phyloP scores from a whole-genome alignment of 2,329 filamentous ascomycete genomes.

The Neonectria coccinea region DNA sequence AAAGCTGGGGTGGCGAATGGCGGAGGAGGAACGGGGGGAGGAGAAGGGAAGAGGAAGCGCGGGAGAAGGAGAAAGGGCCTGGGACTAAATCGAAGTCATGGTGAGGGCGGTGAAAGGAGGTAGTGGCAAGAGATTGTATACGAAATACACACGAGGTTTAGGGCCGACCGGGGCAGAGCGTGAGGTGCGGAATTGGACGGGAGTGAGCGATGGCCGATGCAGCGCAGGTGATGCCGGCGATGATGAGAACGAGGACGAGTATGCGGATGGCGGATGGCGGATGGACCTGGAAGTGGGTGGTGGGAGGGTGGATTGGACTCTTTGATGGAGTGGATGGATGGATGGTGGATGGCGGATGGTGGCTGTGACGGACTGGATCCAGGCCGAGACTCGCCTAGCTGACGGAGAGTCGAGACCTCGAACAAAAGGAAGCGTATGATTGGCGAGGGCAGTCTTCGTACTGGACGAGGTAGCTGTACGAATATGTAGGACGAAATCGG shows the following conservation, averaged over 20 bases:
- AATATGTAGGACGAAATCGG: background rate
- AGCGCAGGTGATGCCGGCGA: slow-evolving; percentile 4
- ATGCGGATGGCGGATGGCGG: slow-evolving; percentile 13
- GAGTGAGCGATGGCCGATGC: background rate
- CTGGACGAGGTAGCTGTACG: background rate
- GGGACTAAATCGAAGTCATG: slow-evolving; percentile 20
- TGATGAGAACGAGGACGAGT: slow-evolving; percentile 16
- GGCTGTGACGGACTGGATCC: slow-evolving; percentile 17
- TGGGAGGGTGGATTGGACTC: slow-evolving; percentile 5
- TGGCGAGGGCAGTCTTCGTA: background rate
- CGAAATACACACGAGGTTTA: slow-evolving; percentile 11
- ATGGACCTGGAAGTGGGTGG: slow-evolving; percentile 10
- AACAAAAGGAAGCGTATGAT: background rate
- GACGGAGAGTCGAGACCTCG: background rate
- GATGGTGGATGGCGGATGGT: slow-evolving; percentile 14
- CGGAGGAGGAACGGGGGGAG: background rate
- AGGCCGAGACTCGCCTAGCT: slow-evolving; percentile 10
- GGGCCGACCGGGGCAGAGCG: slow-evolving; percentile 11
- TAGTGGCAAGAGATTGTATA: background rate
- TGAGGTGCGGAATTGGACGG: slow-evolving; percentile 7
- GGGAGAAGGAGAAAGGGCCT: background rate
- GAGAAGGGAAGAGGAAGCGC: background rate
- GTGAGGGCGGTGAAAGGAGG: slow-evolving; percentile 11
- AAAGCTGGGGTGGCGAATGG: slow-evolving; percentile 12
- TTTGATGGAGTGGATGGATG: slow-evolving; percentile 8